Conservation (phyloP, 495 filamentous ascomycete genomes). For the Evansstolkia leycettana region DNA sequence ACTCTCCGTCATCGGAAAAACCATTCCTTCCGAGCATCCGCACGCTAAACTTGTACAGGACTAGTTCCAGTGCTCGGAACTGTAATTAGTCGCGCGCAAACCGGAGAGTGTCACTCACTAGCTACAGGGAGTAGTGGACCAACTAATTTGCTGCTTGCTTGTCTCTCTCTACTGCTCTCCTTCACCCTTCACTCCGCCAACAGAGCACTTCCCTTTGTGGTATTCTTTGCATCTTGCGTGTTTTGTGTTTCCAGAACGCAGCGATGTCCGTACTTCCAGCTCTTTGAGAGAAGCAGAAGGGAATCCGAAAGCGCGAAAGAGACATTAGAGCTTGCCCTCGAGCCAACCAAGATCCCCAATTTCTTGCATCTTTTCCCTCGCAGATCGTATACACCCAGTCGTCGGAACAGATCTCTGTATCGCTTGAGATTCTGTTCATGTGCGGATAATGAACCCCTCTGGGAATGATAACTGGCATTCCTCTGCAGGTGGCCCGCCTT, state of each 20-base stretch:
- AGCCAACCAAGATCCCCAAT: conserved; percentile 2
- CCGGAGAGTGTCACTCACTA: conserved; percentile 11
- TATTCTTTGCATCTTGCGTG: no score
- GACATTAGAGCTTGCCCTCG: conserved; percentile 9
- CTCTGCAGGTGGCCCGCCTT: conserved; percentile 28
- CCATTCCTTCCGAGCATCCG: no score
- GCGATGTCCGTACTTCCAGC: neutral
- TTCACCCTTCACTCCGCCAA: conserved; percentile 5
- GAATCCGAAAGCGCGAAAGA: conserved; percentile 14
- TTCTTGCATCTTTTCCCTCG: no score
- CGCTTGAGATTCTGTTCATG: conserved; percentile 11
- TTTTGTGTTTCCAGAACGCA: no score
- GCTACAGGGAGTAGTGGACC: no score
- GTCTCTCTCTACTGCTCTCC: conserved; percentile 6
- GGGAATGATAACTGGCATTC: conserved; percentile 38
- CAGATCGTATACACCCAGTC: no score
- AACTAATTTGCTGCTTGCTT: conserved; percentile 3
- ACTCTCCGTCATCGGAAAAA: no score
- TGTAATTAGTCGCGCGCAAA: conserved; percentile 37
- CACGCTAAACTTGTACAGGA: conserved; percentile 10
- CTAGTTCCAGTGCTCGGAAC: conserved; percentile 23
- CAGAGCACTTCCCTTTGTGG: conserved; percentile 1
- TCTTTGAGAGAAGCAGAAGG: conserved; percentile 9
- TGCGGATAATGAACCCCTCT: conserved; percentile 28
- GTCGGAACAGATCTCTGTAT: no score